Conservation (phyloP, 495 filamentous ascomycete genomes). For the Cairneyella variabilis region DNA sequence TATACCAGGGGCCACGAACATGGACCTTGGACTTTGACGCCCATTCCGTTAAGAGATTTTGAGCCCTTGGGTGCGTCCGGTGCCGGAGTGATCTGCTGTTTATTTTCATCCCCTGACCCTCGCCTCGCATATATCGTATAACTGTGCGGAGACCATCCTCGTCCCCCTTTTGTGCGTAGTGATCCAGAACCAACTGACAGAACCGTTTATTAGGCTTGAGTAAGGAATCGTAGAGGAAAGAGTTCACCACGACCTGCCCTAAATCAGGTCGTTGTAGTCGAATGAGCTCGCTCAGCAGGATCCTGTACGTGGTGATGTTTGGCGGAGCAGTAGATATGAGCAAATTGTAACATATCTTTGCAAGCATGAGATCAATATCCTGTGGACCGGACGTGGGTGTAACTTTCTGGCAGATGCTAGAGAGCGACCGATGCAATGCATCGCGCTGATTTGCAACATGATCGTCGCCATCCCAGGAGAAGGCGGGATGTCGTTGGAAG, state of each 20-base stretch:
- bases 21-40: slow-evolving; percentile 18
- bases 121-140: slow-evolving; percentile 37
- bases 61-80: neutral
- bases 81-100: neutral
- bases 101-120: slow-evolving; percentile 14
- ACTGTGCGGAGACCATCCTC: slow-evolving; percentile 35
- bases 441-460: slow-evolving; percentile 6
- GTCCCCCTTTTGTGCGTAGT: slow-evolving; percentile 44
- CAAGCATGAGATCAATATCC: slow-evolving; percentile 34
- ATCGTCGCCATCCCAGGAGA: slow-evolving; percentile 1
- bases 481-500: slow-evolving; percentile 6
- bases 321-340: slow-evolving; percentile 53
- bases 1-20: slow-evolving; percentile 2
- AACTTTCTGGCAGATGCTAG: slow-evolving; percentile 1
- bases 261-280: slow-evolving; percentile 45
- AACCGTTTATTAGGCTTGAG: slow-evolving; percentile 52
- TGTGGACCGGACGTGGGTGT: neutral
- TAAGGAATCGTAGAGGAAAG: slow-evolving; percentile 42
- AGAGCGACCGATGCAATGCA: slow-evolving; percentile 14
- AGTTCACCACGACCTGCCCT: slow-evolving; percentile 48
- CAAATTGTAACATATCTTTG: slow-evolving; percentile 65
- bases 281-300: slow-evolving; percentile 56
- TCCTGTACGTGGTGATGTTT: slow-evolving; percentile 61
- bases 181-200: slow-evolving; percentile 47
- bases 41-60: too few species aligned